Evolutionary conservation across 2,329 filamentous ascomycete genomes (phyloP).

Genomic region (Colletotrichum sp.): DNA sequence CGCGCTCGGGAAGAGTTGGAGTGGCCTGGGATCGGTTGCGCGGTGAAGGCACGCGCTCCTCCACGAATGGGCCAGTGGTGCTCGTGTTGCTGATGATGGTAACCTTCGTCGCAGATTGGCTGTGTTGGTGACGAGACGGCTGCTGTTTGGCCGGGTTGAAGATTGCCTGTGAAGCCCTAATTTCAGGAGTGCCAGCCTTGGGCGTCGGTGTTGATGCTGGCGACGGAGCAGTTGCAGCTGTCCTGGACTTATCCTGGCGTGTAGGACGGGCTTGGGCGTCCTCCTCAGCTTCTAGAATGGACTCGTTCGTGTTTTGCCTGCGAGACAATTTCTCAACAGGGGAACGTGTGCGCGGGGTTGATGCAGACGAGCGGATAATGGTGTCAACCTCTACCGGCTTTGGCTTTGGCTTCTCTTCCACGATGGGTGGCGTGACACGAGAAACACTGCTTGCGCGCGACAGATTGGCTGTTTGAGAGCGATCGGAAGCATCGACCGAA

Average conservation of each 20-base stretch:
- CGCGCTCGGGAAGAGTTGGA: conserved; percentile 22
- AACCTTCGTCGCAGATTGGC: conserved; percentile 35
- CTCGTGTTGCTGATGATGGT: conserved; percentile 35
- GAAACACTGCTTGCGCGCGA: conserved; percentile 45
- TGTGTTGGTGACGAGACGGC: conserved; percentile 21
- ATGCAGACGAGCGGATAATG: conserved; percentile 12
- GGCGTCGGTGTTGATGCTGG: not conserved
- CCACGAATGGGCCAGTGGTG: conserved; percentile 34
- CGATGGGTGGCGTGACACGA: conserved; percentile 38
- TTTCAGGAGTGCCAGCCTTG: conserved; percentile 4
- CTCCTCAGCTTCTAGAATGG: conserved; percentile 52
- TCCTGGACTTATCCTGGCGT: not conserved
- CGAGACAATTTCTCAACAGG: conserved; percentile 35
- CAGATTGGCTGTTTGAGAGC: conserved; percentile 43
- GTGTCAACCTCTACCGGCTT: conserved; percentile 24
- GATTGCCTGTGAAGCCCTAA: conserved; percentile 22
- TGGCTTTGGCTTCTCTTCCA: conserved; percentile 39
- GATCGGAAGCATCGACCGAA: conserved; percentile 50
- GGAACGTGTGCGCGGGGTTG: conserved; percentile 31
- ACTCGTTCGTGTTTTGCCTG: conserved; percentile 29
- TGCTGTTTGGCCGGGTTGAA: conserved; percentile 21
- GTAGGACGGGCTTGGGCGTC: conserved; percentile 24
- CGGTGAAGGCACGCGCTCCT: conserved; percentile 34
- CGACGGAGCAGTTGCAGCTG: not conserved
- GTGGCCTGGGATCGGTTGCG: conserved; percentile 26